Conservation (phyloP, 768 basidiomycete species). For the Lentinula sp. region DNA sequence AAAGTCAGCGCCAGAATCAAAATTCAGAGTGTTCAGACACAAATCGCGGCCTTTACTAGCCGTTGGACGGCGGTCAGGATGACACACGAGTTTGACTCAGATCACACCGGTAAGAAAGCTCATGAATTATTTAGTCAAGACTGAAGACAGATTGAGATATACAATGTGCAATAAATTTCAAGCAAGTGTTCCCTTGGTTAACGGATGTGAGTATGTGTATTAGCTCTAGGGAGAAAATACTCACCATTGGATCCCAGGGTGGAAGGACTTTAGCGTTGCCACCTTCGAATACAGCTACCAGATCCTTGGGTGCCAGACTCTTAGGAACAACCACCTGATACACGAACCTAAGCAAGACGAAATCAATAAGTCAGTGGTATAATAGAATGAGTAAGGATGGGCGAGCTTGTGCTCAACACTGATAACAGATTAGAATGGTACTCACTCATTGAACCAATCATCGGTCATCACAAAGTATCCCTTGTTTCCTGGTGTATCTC, state of each 20-base stretch:
- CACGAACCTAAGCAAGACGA: conserved; percentile 50
- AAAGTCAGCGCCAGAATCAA: no score
- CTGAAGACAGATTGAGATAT: background rate
- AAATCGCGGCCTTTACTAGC: background rate
- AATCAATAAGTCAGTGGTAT: background rate
- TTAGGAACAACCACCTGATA: conserved; percentile 92
- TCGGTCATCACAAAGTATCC: conserved; percentile 93
- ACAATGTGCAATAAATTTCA: conserved; percentile 2
- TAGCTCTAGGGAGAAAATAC: conserved; percentile 13
- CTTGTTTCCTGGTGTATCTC: conserved; percentile 65
- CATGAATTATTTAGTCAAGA: background rate
- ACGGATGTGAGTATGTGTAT: background rate
- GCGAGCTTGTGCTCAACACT: background rate
- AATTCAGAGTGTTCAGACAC: no score
- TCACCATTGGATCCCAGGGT: conserved; percentile 89
- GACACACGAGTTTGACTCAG: no score
- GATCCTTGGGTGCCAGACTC: conserved; percentile 70
- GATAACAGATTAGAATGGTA: conserved; percentile 8
- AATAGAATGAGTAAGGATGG: background rate
- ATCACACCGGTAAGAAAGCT: background rate
- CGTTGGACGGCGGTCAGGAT: background rate
- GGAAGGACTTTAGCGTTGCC: conserved; percentile 65
- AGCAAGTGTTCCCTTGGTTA: conserved; percentile 19
- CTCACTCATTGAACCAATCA: conserved; percentile 87
- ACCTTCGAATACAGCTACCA: conserved; percentile 73